Base-by-base conservation (phyloP, 805 yeast species). In the Cyberlindnera maclurae region DNA sequence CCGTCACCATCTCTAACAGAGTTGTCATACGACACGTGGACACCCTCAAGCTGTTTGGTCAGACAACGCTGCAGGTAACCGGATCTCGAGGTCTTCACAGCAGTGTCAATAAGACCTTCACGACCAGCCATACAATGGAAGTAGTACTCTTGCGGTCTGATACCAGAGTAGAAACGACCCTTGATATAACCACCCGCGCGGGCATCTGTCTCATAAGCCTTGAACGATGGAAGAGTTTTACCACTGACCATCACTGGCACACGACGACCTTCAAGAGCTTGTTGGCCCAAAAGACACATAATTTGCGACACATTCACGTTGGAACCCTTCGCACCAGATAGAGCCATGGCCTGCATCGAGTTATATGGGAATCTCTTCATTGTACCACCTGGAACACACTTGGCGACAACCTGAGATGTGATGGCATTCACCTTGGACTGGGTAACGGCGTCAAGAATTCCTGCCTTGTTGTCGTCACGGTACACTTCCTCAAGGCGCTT, bases 81-180 rank as follows among this genome's bases (percentile, higher is more conserved):
- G 43, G 97, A 89, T 67, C 96, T 81, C 15, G 97, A 86, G 9
- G 99, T 93, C 67, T 93, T 93, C 48, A 93, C 99, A 36, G 99
- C 98, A 43, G 99, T 93, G 73, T 93, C 99, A 68, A 93, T 93
- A 58, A 93, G 77, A 69, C 99, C 99, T 72, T 93, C 99, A 71
- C 99, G 83, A 67, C 99, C 99, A 40, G 99, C 98, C 98, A 93
- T 93, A 72, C 97, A 93, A 68, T 93, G 99, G 93, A 94, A 93
- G 61, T 89, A 93, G 66, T 94, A 93, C 64, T 93, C 99, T 66
- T 93, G 99, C 4, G 98, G 98, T 62, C 86, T 79, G 51, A 93
- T 84, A 63, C 98, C 98, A 30, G 97, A 87, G 62, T 87, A 94
- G 79, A 93, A 93, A 53, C 99, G 83, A 45, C 94, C 90, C 62